phyloP scores from a whole-genome alignment of 306 rosid species.

The Ormosia semicastrata region DNA sequence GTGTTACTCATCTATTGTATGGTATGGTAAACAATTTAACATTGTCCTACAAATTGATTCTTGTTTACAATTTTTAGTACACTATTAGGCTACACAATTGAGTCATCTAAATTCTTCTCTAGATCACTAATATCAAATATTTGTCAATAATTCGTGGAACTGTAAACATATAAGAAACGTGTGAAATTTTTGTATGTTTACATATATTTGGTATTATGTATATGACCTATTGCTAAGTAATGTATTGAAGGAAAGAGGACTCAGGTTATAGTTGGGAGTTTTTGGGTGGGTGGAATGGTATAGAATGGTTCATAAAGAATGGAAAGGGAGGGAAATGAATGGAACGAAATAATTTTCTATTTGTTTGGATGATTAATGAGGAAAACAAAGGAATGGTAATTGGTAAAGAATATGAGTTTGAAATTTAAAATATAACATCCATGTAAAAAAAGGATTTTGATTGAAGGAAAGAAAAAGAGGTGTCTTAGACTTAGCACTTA shows the following conservation, averaged over 20 bases:
- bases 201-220: background rate
- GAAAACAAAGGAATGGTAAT: background rate
- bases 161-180: background rate
- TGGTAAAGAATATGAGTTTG: background rate
- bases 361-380: background rate
- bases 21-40: background rate
- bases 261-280: background rate
- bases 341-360: background rate
- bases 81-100: background rate
- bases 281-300: background rate
- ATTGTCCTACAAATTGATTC: background rate
- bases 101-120: background rate
- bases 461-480: background rate
- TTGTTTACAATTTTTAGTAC: slow-evolving; percentile 1
- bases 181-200: background rate
- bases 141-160: slow-evolving; percentile 3
- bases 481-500: background rate
- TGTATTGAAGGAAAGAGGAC: background rate
- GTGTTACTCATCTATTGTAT: background rate
- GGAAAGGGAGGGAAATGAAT: background rate
- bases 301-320: background rate
- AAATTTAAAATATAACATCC: background rate
- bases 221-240: background rate
- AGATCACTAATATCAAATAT: background rate
- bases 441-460: background rate